phyloP scores from a whole-genome alignment of 306 rosid species.

The Vigna mungo region DNA sequence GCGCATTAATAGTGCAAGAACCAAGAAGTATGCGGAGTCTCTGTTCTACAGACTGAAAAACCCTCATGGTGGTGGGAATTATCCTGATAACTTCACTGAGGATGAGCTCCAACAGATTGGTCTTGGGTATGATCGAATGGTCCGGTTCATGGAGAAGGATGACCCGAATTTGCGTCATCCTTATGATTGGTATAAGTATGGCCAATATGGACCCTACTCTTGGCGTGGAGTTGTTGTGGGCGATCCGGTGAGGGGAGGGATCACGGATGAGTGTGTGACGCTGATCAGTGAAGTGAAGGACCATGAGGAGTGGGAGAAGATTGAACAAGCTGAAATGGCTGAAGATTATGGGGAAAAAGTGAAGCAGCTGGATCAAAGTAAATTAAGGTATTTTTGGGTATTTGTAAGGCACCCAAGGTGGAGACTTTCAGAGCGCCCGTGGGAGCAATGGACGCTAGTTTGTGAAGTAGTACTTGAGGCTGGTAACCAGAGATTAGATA shows the following conservation, averaged over 20 bases:
- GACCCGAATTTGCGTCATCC: conserved; percentile 90
- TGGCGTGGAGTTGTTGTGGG: conserved; percentile 94
- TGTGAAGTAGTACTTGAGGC: conserved; percentile 83
- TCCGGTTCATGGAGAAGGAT: conserved; percentile 87
- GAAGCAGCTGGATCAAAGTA: conserved; percentile 63
- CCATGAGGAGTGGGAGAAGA: conserved; percentile 91
- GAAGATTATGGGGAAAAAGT: conserved; percentile 69
- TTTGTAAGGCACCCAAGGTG: conserved; percentile 85
- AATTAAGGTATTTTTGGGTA: conserved; percentile 78
- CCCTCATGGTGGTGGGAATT: conserved; percentile 52
- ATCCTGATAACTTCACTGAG: conserved; percentile 80
- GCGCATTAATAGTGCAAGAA: conserved; percentile 64
- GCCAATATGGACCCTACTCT: conserved; percentile 83
- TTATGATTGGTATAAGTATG: conserved; percentile 90
- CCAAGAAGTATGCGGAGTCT: conserved; percentile 72
- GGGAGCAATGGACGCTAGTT: conserved; percentile 94
- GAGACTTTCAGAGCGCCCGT: conserved; percentile 74
- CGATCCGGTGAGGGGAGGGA: conserved; percentile 77
- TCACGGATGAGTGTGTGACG: conserved; percentile 77
- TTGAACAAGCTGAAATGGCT: conserved; percentile 84
- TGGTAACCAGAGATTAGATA: conserved; percentile 83
- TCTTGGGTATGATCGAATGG: conserved; percentile 86
- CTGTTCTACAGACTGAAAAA: conserved; percentile 76
- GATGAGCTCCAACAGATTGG: conserved; percentile 84
- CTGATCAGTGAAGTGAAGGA: conserved; percentile 78